Base-by-base conservation (phyloP, 495 filamentous ascomycete genomes). In the Entonaema liquescens region DNA sequence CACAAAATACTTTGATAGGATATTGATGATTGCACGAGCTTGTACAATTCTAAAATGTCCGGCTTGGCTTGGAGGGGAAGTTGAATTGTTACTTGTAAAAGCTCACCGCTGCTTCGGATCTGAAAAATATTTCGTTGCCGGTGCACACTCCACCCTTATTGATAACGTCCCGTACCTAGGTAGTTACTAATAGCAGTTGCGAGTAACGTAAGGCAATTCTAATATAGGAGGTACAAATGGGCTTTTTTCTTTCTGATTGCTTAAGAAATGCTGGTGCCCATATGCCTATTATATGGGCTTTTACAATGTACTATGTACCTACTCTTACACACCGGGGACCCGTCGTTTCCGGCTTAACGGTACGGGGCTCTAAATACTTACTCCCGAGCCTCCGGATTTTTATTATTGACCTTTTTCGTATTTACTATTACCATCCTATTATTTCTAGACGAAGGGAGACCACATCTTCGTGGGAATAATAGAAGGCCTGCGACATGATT, bases 41-140 rank as follows among this genome's bases (percentile, higher is more conserved):
- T 57, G 29, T 2, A 23, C 29, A 36, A 21, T 35, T 57, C n/a
- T 21, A 54, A 63, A 65, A 36, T 49, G 36, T 12, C 61, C 61
- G 36, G 38, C 52, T 44, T 56, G 49, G 49, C 49, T 56, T 21
- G 19, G 38, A 40, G 21, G 40, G n/a, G 29, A 26, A 33, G 9
- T 58, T 65, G 40, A 54, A 47, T 47, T 28, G 19, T 49, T 11
- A 33, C 26, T 57, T 49, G 7, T n/a, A 49, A 70, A 70, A 67
- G 38, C 64, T 71, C 68, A 71, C 68, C 68, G 68, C 62, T 66
- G 68, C 53, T 71, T 71, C 54, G 42, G 58, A 67, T 44, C 26
- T 44, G 33, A 60, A 70, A 70, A 64, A 67, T 54, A 60, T 31
- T 33, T 33, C 5, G 26, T 17, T 49, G 29, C 31, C 28, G 52